Percentiles rank a stretch among this genome's conserved stretches.
Evolutionary conservation across 2,329 filamentous ascomycete genomes (phyloP).

Genomic region (Phialophora tarda): DNA sequence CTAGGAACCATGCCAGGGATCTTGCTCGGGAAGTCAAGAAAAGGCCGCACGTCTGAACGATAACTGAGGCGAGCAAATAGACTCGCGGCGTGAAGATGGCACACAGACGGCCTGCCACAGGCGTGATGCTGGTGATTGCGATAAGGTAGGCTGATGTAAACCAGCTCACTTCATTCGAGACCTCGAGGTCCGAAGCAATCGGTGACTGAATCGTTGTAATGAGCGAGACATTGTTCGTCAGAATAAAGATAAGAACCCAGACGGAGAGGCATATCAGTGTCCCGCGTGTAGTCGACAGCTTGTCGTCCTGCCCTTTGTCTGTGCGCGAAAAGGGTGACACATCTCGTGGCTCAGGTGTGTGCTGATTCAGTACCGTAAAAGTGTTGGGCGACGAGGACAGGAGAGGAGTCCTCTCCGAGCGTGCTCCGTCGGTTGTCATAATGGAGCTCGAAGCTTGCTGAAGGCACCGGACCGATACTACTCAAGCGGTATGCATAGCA

Average conservation of each 20-base stretch:
- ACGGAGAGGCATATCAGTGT: conserved; percentile 35
- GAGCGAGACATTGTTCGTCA: conserved; percentile 70
- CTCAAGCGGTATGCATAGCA: background rate
- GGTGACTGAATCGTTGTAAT: conserved; percentile 80
- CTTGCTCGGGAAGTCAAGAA: conserved; percentile 67
- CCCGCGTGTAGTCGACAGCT: conserved; percentile 28
- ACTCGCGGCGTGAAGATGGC: conserved; percentile 70
- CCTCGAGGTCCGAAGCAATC: conserved; percentile 75
- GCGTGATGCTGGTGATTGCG: conserved; percentile 63
- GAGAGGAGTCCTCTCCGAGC: conserved; percentile 26
- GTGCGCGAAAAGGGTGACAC: background rate
- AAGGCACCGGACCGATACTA: background rate
- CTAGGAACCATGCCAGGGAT: conserved; percentile 67
- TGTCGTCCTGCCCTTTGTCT: background rate
- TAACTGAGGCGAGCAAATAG: conserved; percentile 67
- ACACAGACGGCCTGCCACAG: conserved; percentile 73
- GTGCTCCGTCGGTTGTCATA: conserved; percentile 14
- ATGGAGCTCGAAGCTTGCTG: background rate
- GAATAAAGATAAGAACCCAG: conserved; percentile 38
- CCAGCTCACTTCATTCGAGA: conserved; percentile 76
- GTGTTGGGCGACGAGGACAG: conserved; percentile 17
- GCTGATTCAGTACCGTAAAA: background rate
- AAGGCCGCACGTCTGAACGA: conserved; percentile 66
- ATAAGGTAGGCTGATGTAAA: conserved; percentile 81
- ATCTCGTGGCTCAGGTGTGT: conserved; percentile 6